These are phyloP conservation scores for Chloromonas sp. DNA, from an alignment of 163 green algal species.

Conservation along the genomic window DNA sequence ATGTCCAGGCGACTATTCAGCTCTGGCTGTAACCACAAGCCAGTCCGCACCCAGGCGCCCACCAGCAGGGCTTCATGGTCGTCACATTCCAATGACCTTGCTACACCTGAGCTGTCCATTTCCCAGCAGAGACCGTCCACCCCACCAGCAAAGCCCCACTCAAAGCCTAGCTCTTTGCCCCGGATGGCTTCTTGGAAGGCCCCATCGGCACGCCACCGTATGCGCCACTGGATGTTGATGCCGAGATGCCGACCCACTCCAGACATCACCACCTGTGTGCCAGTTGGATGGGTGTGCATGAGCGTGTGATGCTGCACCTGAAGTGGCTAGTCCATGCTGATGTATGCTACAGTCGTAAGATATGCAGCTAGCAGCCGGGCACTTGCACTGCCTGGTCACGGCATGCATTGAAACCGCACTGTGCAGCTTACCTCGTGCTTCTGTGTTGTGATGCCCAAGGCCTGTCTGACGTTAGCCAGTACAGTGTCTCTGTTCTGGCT, in stretches of 20 bases:
- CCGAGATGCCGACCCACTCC: slow-evolving; percentile 22
- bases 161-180: slow-evolving; percentile 45
- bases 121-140: slow-evolving; percentile 35
- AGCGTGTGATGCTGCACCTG: too few species aligned
- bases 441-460: too few species aligned
- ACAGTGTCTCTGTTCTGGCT: too few species aligned
- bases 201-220: slow-evolving; percentile 42
- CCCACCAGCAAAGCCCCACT: slow-evolving; percentile 45
- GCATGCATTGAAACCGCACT: too few species aligned
- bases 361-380: too few species aligned
- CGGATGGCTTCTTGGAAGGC: slow-evolving; percentile 61
- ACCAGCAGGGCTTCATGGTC: slow-evolving; percentile 58
- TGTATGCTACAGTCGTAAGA: too few species aligned
- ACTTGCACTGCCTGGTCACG: too few species aligned
- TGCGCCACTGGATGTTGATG: slow-evolving; percentile 44
- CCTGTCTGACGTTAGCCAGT: too few species aligned
- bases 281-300: too few species aligned
- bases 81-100: slow-evolving; percentile 51
- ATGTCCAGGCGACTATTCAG: slow-evolving; percentile 34
- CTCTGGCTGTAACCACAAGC: slow-evolving; percentile 45
- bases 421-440: too few species aligned
- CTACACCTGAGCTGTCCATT: slow-evolving; percentile 51
- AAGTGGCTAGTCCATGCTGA: too few species aligned
- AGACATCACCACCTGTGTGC: neutral
- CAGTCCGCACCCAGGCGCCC: slow-evolving; percentile 40